Percentiles rank a stretch among this genome's conserved stretches.
Conservation (phyloP, 805 yeast genomes). For the Pichia sporocuriosa region DNA sequence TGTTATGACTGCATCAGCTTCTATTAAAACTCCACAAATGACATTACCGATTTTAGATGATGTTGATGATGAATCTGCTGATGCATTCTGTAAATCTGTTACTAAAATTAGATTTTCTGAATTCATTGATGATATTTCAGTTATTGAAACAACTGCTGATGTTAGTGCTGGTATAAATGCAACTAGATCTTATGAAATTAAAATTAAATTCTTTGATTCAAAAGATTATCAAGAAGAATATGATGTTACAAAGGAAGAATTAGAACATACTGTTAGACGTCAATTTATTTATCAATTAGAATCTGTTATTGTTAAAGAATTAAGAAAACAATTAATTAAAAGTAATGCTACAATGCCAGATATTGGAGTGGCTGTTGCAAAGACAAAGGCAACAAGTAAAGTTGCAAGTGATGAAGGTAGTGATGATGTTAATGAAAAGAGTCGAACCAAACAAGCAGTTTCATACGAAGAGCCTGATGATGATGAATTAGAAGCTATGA, state of each 20-base stretch:
- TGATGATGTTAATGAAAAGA: constrained; percentile 42
- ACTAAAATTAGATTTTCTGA: constrained; percentile 82
- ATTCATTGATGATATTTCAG: constrained; percentile 76
- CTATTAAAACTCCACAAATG: constrained; percentile 99
- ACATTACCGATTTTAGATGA: constrained; percentile 76
- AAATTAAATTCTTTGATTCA: constrained; percentile 66
- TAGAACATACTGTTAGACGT: constrained; percentile 60
- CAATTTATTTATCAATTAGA: constrained; percentile 70
- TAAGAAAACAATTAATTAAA: constrained; percentile 65
- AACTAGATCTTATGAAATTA: constrained; percentile 67
- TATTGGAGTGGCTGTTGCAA: constrained; percentile 67
- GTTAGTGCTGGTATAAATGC: constrained; percentile 34
- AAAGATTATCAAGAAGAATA: constrained; percentile 81
- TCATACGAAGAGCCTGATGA: constrained; percentile 95
- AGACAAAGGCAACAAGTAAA: constrained; percentile 37
- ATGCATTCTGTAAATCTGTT: constrained; percentile 85
- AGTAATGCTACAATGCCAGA: constrained; percentile 45
- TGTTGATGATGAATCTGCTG: constrained; percentile 82
- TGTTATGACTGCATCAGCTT: constrained; percentile 96
- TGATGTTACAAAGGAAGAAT: constrained; percentile 74
- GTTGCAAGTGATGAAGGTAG: constrained; percentile 29
- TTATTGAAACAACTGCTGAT: constrained; percentile 79
- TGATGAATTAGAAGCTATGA: constrained; percentile 87
- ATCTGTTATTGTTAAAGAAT: constrained; percentile 65
- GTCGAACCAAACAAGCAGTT: constrained; percentile 74